Base-by-base conservation (phyloP, 2,329 filamentous ascomycete species). In the Diplodia corticola region DNA sequence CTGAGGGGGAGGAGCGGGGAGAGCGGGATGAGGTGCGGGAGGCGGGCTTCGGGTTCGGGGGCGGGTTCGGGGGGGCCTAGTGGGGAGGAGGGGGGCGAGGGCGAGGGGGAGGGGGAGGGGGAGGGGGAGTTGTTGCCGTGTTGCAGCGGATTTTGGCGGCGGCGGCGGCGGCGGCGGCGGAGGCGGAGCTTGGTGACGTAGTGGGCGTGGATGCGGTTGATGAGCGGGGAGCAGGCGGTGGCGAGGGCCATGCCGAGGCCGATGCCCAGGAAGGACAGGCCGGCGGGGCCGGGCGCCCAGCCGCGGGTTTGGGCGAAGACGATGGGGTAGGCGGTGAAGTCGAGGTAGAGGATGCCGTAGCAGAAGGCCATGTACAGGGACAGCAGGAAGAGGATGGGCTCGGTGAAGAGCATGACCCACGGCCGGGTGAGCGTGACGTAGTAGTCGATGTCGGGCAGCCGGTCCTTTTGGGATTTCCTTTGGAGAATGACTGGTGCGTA, bases 291-390 rank as follows among this genome's bases (percentile, higher is more conserved):
- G 0, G 89, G 82, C 1, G 83, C 83, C 93, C 93, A 97, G 68
- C 91, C 91, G n/a, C 93, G 89, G 66, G 86, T 79, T 48, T 89
- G 81, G 9, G 84, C 82, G 77, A 95, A 96, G 67, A 96, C 89
- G 67, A 96, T 89, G 0, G 93, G 93, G 75, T 96, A 96, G 13
- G 91, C 92, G 17, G 96, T 89, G 80, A 97, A 97, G 78, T 92
- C 94, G 30, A 97, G 87, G 73, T 95, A 95, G 1, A 97, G 82
- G 49, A 96, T 93, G 20, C 88, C 91, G 75, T 97, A 97, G 37
- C 96, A 87, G 46, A 96, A 81, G 0, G 91, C 86, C 69, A 90
- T 90, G 67, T 67, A 68, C 6, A 40, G 63, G n/a, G 61, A 67
- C 66, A 67, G 71, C 35, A 64, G 57, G 28, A 67, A 89, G 88